phyloP scores from a whole-genome alignment of 352 stramenopile genomes.

The Pythium phragmiticola region DNA sequence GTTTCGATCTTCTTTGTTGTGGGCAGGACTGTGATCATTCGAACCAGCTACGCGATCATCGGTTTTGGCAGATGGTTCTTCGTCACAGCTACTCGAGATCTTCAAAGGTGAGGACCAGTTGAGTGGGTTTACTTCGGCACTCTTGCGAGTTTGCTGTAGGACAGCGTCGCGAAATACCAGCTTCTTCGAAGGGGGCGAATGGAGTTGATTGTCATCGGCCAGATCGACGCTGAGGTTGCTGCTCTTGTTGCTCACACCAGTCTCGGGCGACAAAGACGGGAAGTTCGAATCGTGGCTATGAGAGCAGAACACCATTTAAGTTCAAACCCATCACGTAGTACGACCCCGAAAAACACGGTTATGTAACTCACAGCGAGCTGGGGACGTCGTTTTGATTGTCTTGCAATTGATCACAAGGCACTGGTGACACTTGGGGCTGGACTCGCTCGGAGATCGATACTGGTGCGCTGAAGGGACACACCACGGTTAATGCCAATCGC shows the following conservation, averaged over 20 bases:
- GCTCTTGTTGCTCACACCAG: not conserved
- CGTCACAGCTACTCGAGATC: conserved; percentile 8
- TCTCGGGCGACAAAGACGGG: conserved; percentile 10
- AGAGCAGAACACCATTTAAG: not conserved
- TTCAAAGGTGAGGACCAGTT: conserved; percentile 7
- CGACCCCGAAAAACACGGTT: not conserved
- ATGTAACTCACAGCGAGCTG: conserved; percentile 8
- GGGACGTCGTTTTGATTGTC: not conserved
- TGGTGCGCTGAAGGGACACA: conserved; percentile 1
- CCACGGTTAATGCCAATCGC: not conserved
- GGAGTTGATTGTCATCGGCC: not conserved
- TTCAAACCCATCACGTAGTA: not conserved
- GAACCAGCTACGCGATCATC: not conserved
- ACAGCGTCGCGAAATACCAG: conserved; percentile 57
- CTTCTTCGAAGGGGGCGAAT: conserved; percentile 26
- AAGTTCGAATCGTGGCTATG: conserved; percentile 22
- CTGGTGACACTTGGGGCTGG: not conserved
- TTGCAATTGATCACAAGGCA: not conserved
- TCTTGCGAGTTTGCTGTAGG: conserved; percentile 34
- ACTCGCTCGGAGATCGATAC: too few species aligned
- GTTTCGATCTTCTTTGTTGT: not conserved
- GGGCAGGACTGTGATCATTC: not conserved
- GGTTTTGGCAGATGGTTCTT: conserved; percentile 5
- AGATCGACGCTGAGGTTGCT: not conserved
- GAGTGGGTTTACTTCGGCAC: not conserved